These are phyloP conservation scores for Aureobasidium pullulans DNA, from an alignment of 2,329 filamentous ascomycete species.

Conservation along the genomic window DNA sequence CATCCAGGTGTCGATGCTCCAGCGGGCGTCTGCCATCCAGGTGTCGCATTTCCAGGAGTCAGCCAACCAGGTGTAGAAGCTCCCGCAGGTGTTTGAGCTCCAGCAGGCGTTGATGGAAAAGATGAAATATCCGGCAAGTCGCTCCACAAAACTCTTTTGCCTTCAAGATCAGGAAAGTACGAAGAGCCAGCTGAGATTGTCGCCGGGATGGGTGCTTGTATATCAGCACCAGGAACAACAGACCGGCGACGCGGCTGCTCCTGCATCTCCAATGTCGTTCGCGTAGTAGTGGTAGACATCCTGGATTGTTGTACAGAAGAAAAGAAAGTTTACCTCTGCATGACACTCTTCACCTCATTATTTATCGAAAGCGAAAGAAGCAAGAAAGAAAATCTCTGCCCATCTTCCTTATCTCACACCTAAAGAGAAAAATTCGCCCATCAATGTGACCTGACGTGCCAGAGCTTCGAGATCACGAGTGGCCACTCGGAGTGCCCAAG, in stretches of 20 bases:
- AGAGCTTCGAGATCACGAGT: neutral
- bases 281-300: neutral
- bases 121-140: neutral
- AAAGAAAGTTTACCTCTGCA: neutral
- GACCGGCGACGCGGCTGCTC: neutral
- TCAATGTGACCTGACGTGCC: neutral
- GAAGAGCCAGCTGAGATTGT: neutral
- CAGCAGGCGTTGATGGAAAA: neutral
- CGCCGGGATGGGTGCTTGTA: neutral
- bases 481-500: neutral
- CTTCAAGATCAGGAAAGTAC: neutral
- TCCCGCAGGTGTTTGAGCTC: neutral
- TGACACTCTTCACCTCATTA: neutral
- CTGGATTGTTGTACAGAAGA: neutral
- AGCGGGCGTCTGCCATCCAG: constrained; percentile 2
- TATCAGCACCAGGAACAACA: neutral
- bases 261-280: neutral
- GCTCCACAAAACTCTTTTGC: neutral
- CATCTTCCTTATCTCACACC: neutral
- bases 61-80: neutral
- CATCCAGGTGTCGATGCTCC: constrained; percentile 4
- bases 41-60: neutral
- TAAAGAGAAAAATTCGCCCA: neutral
- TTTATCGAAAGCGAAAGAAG: neutral
- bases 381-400: neutral